Percentiles rank a stretch among this genome's conserved stretches.
phyloP scores from a whole-genome alignment of 2,329 filamentous ascomycete genomes.

The Scedosporium minutisporum region DNA sequence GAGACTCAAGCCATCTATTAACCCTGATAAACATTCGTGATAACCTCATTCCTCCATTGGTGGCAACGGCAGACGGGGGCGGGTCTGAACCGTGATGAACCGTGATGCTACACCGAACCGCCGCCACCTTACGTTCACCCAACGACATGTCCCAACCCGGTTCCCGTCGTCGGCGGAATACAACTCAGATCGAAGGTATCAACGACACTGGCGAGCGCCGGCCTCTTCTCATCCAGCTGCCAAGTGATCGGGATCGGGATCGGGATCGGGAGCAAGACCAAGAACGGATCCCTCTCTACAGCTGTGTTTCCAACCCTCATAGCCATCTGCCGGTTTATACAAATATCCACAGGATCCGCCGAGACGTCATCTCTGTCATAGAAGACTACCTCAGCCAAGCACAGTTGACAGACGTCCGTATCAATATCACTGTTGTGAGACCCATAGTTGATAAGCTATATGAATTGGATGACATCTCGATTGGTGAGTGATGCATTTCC shows the following conservation, averaged over 20 bases:
- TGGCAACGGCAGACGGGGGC: neutral
- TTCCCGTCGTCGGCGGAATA: neutral
- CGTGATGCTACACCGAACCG: neutral
- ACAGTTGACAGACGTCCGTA: slow-evolving; percentile 69
- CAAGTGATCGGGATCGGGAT: neutral
- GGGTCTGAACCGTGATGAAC: neutral
- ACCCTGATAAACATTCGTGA: neutral
- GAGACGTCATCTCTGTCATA: slow-evolving; percentile 53
- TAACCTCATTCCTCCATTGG: neutral
- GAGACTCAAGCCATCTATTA: neutral
- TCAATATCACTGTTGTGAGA: slow-evolving; percentile 71
- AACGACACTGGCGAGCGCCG: neutral
- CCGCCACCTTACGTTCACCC: neutral
- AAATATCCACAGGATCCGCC: slow-evolving; percentile 63
- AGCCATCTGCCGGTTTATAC: slow-evolving; percentile 62
- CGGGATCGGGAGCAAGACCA: neutral
- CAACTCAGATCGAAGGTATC: neutral
- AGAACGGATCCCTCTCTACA: slow-evolving; percentile 30
- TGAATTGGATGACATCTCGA: slow-evolving; percentile 67
- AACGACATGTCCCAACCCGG: neutral
- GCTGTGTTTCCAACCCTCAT: slow-evolving; percentile 48
- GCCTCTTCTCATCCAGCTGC: neutral
- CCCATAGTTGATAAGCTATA: slow-evolving; percentile 79
- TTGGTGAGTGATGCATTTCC: slow-evolving; percentile 37
- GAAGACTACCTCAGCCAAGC: slow-evolving; percentile 10